A percentile compares a stretch with the other conserved stretches of the same genome.
These are phyloP conservation scores for Aspergillus sp. DNA, from an alignment of 2,329 filamentous ascomycete species.

Conservation along the genomic window DNA sequence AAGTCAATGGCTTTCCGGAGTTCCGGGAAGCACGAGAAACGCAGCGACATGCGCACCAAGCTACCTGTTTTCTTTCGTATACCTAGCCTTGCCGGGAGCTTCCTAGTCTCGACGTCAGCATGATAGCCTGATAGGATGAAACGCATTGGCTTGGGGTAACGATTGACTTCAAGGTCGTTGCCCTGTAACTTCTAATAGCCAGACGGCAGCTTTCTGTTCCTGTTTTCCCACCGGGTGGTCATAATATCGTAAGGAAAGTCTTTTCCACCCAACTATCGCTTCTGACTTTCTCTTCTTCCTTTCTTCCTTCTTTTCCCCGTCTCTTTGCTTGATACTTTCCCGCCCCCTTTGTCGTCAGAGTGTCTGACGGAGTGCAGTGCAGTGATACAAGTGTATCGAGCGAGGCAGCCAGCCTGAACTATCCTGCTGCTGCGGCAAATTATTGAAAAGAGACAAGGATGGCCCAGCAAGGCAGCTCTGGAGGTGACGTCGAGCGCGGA, in stretches of 20 bases:
- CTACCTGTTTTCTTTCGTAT: no score
- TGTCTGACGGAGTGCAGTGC: no score
- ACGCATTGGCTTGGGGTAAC: neutral
- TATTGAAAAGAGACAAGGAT: neutral
- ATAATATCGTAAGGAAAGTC: no score
- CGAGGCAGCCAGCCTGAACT: neutral
- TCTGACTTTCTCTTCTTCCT: no score
- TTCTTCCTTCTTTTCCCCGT: no score
- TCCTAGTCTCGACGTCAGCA: conserved; percentile 27
- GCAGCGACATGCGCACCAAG: neutral
- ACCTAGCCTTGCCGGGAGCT: conserved; percentile 6
- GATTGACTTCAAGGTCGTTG: neutral
- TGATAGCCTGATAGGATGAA: conserved; percentile 14
- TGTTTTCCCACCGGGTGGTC: no score
- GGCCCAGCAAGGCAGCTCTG: conserved; percentile 9
- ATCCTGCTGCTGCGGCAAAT: neutral
- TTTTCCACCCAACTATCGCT: no score
- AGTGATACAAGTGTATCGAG: neutral
- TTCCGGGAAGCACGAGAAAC: neutral
- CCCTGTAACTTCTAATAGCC: no score
- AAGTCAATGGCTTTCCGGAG: neutral
- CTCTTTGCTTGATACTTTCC: no score
- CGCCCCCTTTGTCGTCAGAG: no score
- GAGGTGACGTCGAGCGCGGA: conserved; percentile 12
- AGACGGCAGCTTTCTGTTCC: no score